Evolutionary conservation across 2,329 filamentous ascomycete genomes (phyloP), one percentile per base, ranked within the genome.

Genomic region (Phialocephala sp.): DNA sequence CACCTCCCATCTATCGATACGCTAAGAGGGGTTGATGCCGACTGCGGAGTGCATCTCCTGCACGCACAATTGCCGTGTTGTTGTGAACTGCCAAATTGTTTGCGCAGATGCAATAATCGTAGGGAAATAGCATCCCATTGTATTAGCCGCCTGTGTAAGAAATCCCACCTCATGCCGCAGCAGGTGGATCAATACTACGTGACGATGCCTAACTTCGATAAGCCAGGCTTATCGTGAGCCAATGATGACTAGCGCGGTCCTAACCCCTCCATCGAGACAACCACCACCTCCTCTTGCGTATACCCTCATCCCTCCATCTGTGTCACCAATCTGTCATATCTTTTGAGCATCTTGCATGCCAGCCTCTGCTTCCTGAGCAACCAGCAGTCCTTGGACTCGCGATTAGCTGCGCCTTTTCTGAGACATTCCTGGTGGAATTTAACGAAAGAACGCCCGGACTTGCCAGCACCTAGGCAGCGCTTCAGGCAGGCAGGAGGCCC

Each of bases 401-500:
- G 15, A 57, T 47, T 59, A 54, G 43, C 56, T 43, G n/a, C 24
- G 27, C 24, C 35, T 20, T 50, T 63, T 52, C 56, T 39, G 66
- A 65, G 61, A 63, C 59, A 64, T 52, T 64, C 52, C 55, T 54
- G 39, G 22, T 24, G 55, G 55, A 58, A 36, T 56, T 52, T 20
- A 32, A 32, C 57, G 60, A 39, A 61, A 24, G 18, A 55, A n/a
- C 60, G 60, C 63, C 60, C 60, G 65, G 54, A 67, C 62, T 62
- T 45, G 59, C 50, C 57, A 62, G 65, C 65, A 32, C 27, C 27
- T 32, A 69, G 63, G 63, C 63, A 65, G 36, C 59, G 43, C 60
- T 62, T 63, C 66, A 68, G 66, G 66, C 66, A 66, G 59, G 61
- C 37, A 63, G 22, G 45, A 32, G 18, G 39, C 60, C 43, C 35